Evolutionary conservation across 2,329 filamentous ascomycete species (phyloP).

Genomic region (Phialocephala subalpina): DNA sequence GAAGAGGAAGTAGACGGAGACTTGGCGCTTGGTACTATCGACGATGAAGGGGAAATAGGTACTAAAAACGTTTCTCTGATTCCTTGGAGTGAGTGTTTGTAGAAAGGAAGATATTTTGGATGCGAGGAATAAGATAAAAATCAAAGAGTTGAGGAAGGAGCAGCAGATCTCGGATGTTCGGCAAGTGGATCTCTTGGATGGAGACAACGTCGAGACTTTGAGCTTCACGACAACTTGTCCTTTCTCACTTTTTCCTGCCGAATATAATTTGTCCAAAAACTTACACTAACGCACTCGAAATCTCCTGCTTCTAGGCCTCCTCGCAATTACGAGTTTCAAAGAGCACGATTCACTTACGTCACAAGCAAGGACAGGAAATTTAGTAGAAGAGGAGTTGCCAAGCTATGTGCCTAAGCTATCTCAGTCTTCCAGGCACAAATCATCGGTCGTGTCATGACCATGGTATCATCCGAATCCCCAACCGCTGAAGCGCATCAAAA

Average conservation of each 20-base stretch:
- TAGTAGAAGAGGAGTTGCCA: background rate
- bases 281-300: too few relatives aligned
- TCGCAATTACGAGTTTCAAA: too few relatives aligned
- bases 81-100: too few relatives aligned
- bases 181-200: background rate
- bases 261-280: too few relatives aligned
- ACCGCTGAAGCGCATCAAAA: background rate
- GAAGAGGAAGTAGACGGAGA: too few relatives aligned
- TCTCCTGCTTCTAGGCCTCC: background rate
- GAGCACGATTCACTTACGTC: too few relatives aligned
- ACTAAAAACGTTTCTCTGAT: too few relatives aligned
- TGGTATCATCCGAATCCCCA: background rate
- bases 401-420: conserved; percentile 6
- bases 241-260: too few relatives aligned
- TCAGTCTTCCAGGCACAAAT: conserved; percentile 12
- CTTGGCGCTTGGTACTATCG: too few relatives aligned
- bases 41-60: too few relatives aligned
- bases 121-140: too few relatives aligned
- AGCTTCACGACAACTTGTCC: background rate
- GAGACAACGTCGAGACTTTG: background rate
- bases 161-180: background rate
- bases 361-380: background rate
- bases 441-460: background rate
- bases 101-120: too few relatives aligned
- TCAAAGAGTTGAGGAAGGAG: background rate